Base-by-base conservation (phyloP, 495 filamentous ascomycete species). In the Aspergillus steynii region DNA sequence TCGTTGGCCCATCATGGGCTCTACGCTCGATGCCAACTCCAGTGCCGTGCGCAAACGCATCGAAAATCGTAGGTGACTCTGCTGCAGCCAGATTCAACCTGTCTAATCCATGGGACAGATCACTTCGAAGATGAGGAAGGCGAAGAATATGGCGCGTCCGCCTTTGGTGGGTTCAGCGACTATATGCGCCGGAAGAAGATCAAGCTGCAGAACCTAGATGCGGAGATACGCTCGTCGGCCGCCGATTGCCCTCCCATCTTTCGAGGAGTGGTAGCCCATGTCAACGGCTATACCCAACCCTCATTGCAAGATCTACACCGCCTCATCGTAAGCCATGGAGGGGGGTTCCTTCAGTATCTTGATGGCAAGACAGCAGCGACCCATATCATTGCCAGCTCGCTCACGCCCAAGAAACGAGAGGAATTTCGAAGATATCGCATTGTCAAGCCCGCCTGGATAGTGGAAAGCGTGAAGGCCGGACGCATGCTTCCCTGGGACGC, bases 361-460 rank as follows among this genome's bases (percentile, higher is more conserved):
- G 91, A 95, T 69, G 88, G 88, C 42, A 98, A 97, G 79, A 97
- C 93, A 0, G 85, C 86, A 65, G 92, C 92, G 0, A 99, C 95
- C 2, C 96, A 98, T 72, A 96, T 99, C 66, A 92, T 99, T 67
- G 92, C 94, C 5, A 92, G 90, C 50, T 87, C 86, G 56, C 81
- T 99, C 37, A 94, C 95, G 2, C 91, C 90, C 0, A 98, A 96
- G 80, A 99, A 99, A 69, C 83, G 85, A 31, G 85, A 90, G 34
- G 95, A 97, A 61, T 96, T 96, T 63, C 79, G 76, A 26, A 85
- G 84, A 58, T 98, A 97, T 68, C 86, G 92, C 31, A 91, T 99
- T 28, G 95, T 97, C 63, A 96, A 93, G 73, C 95, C 95, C n/a
- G 89, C 93, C 54, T 99, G 95, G 95, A 83, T 98, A 2, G 87